These are phyloP conservation scores for Starmerella cellae DNA, from an alignment of 805 yeast genomes.

Conservation along the genomic window DNA sequence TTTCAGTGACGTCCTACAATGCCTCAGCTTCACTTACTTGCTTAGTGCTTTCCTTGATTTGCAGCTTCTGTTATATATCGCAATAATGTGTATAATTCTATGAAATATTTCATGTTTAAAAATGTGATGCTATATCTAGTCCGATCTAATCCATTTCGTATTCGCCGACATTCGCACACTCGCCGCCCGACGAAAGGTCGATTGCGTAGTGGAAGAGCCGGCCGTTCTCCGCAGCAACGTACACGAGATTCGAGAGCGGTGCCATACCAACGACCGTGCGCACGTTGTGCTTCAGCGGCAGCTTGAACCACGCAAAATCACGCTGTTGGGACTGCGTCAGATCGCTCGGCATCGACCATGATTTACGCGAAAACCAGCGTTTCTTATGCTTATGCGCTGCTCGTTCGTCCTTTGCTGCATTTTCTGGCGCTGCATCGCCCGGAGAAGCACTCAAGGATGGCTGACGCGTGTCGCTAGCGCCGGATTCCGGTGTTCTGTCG, in stretches of 20 bases:
- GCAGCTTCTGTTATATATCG: too few species aligned
- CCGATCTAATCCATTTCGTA: slow-evolving; percentile 21
- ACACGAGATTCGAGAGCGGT: slow-evolving; percentile 24
- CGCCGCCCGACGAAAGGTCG: slow-evolving; percentile 85
- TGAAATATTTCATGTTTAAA: too few species aligned
- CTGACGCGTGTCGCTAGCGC: too few species aligned
- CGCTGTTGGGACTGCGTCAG: slow-evolving; percentile 43
- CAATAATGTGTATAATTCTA: too few species aligned
- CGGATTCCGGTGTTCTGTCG: not conserved
- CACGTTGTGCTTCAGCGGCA: slow-evolving; percentile 34
- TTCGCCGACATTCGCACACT: slow-evolving; percentile 67
- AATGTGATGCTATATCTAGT: too few species aligned
- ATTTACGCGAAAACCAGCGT: slow-evolving; percentile 10
- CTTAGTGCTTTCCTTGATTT: too few species aligned
- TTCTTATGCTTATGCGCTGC: slow-evolving; percentile 5
- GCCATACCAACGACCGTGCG: slow-evolving; percentile 30
- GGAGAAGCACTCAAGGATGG: not conserved
- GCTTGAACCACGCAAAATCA: slow-evolving; percentile 78
- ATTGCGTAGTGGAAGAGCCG: slow-evolving; percentile 66
- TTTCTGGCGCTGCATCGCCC: not conserved
- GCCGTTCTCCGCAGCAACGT: slow-evolving; percentile 70
- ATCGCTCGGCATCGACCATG: not conserved
- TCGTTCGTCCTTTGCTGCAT: not conserved
- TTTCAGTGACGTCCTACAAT: too few species aligned
- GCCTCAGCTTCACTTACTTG: too few species aligned